Evolutionary conservation across 2,329 filamentous ascomycete genomes (phyloP).

Genomic region (Microascus cirrosus): DNA sequence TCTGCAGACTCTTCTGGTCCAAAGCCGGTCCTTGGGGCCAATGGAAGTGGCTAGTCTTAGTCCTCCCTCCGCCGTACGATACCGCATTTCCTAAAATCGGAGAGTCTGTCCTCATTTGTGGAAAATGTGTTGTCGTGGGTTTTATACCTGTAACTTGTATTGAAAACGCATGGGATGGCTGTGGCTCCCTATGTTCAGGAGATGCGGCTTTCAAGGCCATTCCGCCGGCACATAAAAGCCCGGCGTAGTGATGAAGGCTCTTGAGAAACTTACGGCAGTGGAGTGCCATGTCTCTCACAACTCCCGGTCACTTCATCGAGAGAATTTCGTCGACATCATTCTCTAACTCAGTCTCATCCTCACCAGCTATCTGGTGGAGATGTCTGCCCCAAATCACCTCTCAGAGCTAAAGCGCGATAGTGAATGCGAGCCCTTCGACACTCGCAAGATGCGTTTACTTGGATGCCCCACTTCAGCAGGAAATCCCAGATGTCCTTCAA

Average conservation of each 20-base stretch:
- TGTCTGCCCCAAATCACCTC: slow-evolving; percentile 5
- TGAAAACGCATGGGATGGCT: slow-evolving; percentile 7
- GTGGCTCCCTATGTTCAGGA: background rate
- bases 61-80: slow-evolving; percentile 2
- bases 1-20: background rate
- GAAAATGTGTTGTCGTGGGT: background rate
- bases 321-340: background rate
- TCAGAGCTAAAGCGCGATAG: background rate
- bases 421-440: background rate
- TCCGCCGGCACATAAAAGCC: background rate
- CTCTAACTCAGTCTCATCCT: slow-evolving; percentile 4
- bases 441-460: slow-evolving; percentile 16
- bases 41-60: slow-evolving; percentile 6
- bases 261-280: background rate
- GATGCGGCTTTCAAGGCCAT: slow-evolving; percentile 5
- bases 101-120: background rate
- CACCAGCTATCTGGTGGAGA: slow-evolving; percentile 6
- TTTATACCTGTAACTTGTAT: slow-evolving; percentile 1
- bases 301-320: background rate
- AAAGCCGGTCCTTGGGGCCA: slow-evolving; percentile 1
- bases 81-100: slow-evolving; percentile 6
- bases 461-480: slow-evolving; percentile 18
- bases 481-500: slow-evolving; percentile 11
- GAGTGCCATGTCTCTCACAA: background rate
- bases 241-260: background rate